Percentiles rank a stretch among this genome's conserved stretches.
These are phyloP conservation scores for Anacardium occidentale DNA, from an alignment of 345 rosid genomes.

Conservation along the genomic window DNA sequence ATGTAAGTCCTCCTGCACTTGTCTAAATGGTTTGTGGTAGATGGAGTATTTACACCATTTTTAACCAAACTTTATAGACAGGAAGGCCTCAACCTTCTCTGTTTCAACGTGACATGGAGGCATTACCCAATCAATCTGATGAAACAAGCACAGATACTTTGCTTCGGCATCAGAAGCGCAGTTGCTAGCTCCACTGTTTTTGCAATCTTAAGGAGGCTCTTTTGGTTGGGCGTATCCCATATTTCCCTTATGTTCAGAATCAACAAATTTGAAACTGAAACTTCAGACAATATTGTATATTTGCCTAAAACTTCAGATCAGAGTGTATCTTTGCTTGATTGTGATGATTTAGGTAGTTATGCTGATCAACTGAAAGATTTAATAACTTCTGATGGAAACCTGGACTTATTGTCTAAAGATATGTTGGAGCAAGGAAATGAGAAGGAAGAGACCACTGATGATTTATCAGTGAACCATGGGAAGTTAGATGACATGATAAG, in stretches of 20 bases:
- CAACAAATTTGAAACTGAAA: slow-evolving; percentile 31
- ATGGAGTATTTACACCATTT: slow-evolving; percentile 15
- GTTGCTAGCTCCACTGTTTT: slow-evolving; percentile 39
- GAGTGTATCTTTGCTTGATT: slow-evolving; percentile 38
- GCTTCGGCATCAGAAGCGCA: slow-evolving; percentile 62
- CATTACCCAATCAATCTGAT: slow-evolving; percentile 57
- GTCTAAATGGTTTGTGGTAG: not conserved
- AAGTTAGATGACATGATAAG: slow-evolving; percentile 35
- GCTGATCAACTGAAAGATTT: slow-evolving; percentile 38
- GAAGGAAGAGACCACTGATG: not conserved
- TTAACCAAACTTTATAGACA: slow-evolving; percentile 61
- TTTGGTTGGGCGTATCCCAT: slow-evolving; percentile 51
- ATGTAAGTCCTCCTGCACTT: slow-evolving; percentile 40
- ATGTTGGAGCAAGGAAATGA: slow-evolving; percentile 12
- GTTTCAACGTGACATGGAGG: slow-evolving; percentile 61
- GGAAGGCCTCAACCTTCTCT: slow-evolving; percentile 43
- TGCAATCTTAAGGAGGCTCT: slow-evolving; percentile 36
- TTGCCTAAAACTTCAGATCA: slow-evolving; percentile 17
- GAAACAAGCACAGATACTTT: slow-evolving; percentile 51
- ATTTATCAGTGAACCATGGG: not conserved
- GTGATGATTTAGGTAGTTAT: slow-evolving; percentile 22
- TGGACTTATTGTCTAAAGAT: slow-evolving; percentile 12
- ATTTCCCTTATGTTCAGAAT: slow-evolving; percentile 52
- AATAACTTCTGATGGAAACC: slow-evolving; percentile 25
- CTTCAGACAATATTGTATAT: slow-evolving; percentile 26